Percentiles rank a stretch among this genome's conserved stretches.
phyloP scores from a whole-genome alignment of 257 asterid species.

The Primulina tabacum region DNA sequence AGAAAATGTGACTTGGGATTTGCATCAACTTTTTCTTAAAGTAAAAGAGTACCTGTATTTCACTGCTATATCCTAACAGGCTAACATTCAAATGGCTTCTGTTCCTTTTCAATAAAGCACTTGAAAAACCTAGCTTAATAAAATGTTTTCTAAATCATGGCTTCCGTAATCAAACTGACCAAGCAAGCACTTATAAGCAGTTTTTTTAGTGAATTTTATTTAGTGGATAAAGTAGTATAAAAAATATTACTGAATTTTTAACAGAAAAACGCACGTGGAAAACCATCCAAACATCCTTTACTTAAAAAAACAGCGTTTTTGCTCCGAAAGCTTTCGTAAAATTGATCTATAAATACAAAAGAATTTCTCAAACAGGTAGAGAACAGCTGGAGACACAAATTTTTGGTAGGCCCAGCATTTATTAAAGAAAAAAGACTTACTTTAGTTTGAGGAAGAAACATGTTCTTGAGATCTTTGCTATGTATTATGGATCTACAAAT shows the following conservation, averaged over 20 bases:
- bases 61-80: background rate
- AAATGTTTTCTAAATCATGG: no score
- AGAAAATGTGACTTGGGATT: no score
- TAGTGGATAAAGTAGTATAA: no score
- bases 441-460: slow-evolving; percentile 52
- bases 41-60: background rate
- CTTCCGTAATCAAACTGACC: background rate
- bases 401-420: background rate
- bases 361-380: background rate
- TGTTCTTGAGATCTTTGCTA: slow-evolving; percentile 45
- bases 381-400: background rate
- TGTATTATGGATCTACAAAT: slow-evolving; percentile 44
- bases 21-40: no score
- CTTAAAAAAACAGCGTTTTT: background rate
- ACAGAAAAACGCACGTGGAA: background rate
- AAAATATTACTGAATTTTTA: no score
- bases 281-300: background rate
- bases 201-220: background rate
- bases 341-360: background rate
- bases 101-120: background rate
- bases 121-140: background rate
- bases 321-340: background rate
- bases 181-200: background rate
- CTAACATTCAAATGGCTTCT: no score
- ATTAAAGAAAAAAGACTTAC: slow-evolving; percentile 27